These are phyloP conservation scores for Drechmeria coniospora DNA, from an alignment of 2,329 filamentous ascomycete species.

Conservation along the genomic window DNA sequence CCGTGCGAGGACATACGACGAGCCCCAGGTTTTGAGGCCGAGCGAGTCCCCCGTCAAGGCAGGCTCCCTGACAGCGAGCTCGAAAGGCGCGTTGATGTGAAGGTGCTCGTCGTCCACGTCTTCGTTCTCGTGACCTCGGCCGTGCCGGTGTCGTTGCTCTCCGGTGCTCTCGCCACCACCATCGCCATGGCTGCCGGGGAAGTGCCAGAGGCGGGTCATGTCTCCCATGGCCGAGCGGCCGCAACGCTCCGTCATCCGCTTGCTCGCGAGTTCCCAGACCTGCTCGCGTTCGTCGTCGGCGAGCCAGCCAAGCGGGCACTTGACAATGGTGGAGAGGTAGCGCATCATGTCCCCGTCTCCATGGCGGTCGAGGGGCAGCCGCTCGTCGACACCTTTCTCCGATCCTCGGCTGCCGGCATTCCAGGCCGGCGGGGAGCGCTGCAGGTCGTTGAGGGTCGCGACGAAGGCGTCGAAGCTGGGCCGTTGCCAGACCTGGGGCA, in stretches of 20 bases:
- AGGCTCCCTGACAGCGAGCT: slow-evolving; percentile 68
- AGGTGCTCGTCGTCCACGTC: no score
- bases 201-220: slow-evolving; percentile 38
- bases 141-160: no score
- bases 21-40: slow-evolving; percentile 91
- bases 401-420: slow-evolving; percentile 28
- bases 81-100: slow-evolving; percentile 34
- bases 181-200: slow-evolving; percentile 14
- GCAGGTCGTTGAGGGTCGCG: slow-evolving; percentile 48
- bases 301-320: slow-evolving; percentile 54
- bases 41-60: slow-evolving; percentile 76
- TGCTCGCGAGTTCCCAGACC: slow-evolving; percentile 67
- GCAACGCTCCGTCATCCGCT: slow-evolving; percentile 69
- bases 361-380: slow-evolving; percentile 23
- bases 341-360: slow-evolving; percentile 38
- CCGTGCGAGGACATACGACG: slow-evolving; percentile 70
- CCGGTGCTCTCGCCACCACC: neutral
- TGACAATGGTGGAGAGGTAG: slow-evolving; percentile 56
- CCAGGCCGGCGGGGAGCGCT: slow-evolving; percentile 55
- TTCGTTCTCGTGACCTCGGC: no score
- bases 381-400: slow-evolving; percentile 24
- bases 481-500: slow-evolving; percentile 70
- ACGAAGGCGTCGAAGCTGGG: slow-evolving; percentile 52
- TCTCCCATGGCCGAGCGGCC: slow-evolving; percentile 52
- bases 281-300: slow-evolving; percentile 45